Conservation (phyloP, 441 rosid species). For the Macaranga tanarius region DNA sequence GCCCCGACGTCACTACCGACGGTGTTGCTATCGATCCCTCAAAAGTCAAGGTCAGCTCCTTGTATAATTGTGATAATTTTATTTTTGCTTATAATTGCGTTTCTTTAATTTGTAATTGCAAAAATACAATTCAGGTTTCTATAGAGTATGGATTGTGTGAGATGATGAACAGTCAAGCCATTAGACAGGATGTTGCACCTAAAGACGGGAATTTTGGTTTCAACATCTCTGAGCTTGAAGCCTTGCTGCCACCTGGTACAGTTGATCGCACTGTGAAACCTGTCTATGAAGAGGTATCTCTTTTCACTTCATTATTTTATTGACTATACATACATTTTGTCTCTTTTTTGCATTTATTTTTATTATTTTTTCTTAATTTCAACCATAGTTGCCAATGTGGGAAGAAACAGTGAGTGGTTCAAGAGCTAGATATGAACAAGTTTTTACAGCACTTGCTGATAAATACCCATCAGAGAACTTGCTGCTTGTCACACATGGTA, state of each 20-base stretch:
- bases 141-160: slow-evolving; percentile 85
- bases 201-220: slow-evolving; percentile 69
- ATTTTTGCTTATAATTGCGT: too few species aligned
- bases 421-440: slow-evolving; percentile 56
- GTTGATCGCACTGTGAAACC: slow-evolving; percentile 53
- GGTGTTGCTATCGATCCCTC: slow-evolving; percentile 46
- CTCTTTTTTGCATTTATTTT: not conserved
- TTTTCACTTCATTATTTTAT: not conserved
- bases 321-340: not conserved
- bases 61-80: too few species aligned
- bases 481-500: slow-evolving; percentile 92
- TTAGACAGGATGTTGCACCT: slow-evolving; percentile 50
- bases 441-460: slow-evolving; percentile 66
- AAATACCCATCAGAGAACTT: slow-evolving; percentile 81
- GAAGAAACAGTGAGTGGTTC: slow-evolving; percentile 56
- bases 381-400: slow-evolving; percentile 74
- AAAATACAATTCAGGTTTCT: slow-evolving; percentile 44
- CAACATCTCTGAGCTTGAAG: slow-evolving; percentile 54
- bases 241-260: slow-evolving; percentile 65
- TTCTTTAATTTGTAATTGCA: too few species aligned
- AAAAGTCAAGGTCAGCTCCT: slow-evolving; percentile 57
- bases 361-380: not conserved
- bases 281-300: slow-evolving; percentile 60
- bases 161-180: slow-evolving; percentile 59
- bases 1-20: slow-evolving; percentile 35